Evolutionary conservation across 208 protist genomes (phyloP), one percentile per base, ranked within the genome.

Genomic region (Spongospora subterranea): DNA sequence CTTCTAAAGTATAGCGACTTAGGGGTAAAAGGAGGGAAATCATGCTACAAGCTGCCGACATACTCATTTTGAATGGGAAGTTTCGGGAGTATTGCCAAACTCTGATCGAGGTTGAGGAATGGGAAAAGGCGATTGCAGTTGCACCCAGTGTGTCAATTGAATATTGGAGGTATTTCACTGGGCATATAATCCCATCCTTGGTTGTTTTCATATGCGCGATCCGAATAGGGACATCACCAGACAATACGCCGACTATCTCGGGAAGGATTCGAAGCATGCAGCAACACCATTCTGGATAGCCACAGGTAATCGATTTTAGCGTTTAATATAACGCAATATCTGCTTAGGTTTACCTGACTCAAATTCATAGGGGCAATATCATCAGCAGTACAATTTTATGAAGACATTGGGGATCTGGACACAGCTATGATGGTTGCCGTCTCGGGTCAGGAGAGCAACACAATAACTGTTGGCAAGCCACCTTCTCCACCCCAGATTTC

Each of bases 61-160:
- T 71, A 43, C 77, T 82, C 35, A 29, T 89, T 13, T 13, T n/a
- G 88, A 40, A 17, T 17, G 6, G 40, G 17, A 17, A 46, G 29
- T 60, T 60, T 32, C 13, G 24, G 40, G 88, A 89, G 77, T 96
- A 96, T 91, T 97, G 96, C 91, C 92, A 96, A 46, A 77, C 95
- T 45, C 93, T 97, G 89, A 92, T 96, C 64, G 96, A 97, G 90
- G 94, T 95, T 0, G 96, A 93, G 35, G 95, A 97, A 93, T 98
- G 95, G 95, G 96, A 97, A 54, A 92, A 93, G 90, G 97, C 97
- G 13, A 95, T 98, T 91, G 95, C 95, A 66, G 91, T 96, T 6
- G 95, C 96, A 0, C 96, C 97, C 0, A 88, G 94, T n/a, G 92
- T 98, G 40, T 96, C 95, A 53, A 93, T 96, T 11, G 94, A 95